Percentiles rank a stretch among this genome's conserved stretches.
Conservation (phyloP, 495 filamentous ascomycete species). For the Talaromyces liani region DNA sequence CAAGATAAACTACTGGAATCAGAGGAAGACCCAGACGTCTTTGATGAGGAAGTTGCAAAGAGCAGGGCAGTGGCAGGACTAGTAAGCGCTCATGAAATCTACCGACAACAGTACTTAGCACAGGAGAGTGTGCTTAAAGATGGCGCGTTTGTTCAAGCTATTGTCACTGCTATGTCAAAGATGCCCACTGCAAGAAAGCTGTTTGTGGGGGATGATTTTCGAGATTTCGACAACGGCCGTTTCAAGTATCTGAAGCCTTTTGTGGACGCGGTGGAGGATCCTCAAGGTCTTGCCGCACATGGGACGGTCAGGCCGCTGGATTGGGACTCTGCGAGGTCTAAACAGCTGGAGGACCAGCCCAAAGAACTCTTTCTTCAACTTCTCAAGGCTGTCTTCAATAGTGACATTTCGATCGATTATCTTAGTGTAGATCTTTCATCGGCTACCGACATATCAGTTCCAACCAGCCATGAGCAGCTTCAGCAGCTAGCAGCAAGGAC, state of each 20-base stretch:
- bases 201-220: background rate
- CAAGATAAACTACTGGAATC: background rate
- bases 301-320: background rate
- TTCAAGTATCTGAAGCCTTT: background rate
- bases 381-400: background rate
- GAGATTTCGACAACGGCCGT: background rate
- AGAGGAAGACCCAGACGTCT: background rate
- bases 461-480: background rate
- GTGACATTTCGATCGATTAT: background rate
- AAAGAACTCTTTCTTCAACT: background rate
- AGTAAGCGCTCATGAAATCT: background rate
- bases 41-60: background rate
- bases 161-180: background rate
- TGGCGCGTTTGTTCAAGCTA: background rate
- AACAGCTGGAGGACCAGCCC: background rate
- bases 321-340: background rate
- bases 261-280: background rate
- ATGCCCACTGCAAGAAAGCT: background rate
- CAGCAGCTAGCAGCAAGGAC: background rate
- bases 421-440: background rate
- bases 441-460: background rate
- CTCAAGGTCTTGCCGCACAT: background rate
- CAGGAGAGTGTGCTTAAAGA: constrained; percentile 2
- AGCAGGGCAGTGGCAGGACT: background rate
- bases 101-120: background rate